Conservation (phyloP, 768 basidiomycete genomes). For the Punctularia strigosozonata region DNA sequence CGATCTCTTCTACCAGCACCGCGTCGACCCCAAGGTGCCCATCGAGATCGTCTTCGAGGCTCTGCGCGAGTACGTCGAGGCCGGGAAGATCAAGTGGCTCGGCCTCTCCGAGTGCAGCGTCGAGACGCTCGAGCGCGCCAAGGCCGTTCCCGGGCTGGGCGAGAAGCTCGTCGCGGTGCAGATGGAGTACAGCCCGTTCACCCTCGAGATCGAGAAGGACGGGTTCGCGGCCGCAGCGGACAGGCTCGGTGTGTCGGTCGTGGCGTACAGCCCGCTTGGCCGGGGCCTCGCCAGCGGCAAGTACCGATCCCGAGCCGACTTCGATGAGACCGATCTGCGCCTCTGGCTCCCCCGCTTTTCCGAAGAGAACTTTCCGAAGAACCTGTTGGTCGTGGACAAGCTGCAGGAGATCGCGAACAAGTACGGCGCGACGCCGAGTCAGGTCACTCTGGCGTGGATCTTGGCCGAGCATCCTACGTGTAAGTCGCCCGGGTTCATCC, state of each 20-base stretch:
- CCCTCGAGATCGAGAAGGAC: conserved; percentile 11
- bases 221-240: conserved; percentile 16
- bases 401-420: conserved; percentile 19
- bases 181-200: conserved; percentile 20
- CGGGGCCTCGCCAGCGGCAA: too few species aligned
- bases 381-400: conserved; percentile 21
- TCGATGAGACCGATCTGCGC: too few species aligned
- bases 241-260: conserved; percentile 20
- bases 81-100: conserved; percentile 21
- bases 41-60: conserved; percentile 15
- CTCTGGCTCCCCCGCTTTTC: too few species aligned
- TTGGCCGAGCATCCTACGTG: conserved; percentile 9
- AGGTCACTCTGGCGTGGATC: conserved; percentile 21
- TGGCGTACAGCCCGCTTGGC: conserved; percentile 23
- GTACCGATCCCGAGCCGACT: too few species aligned
- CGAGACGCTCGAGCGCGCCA: conserved; percentile 18
- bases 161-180: conserved; percentile 19
- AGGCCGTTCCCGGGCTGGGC: conserved; percentile 15
- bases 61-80: conserved; percentile 9
- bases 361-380: too few species aligned
- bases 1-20: conserved; percentile 21
- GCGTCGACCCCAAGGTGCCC: conserved; percentile 20
- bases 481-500: too few species aligned
- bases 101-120: conserved; percentile 23
- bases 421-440: conserved; percentile 18